Conservation (phyloP, 1,139 yeast genomes). For the Arxiozyma slooffiae region DNA sequence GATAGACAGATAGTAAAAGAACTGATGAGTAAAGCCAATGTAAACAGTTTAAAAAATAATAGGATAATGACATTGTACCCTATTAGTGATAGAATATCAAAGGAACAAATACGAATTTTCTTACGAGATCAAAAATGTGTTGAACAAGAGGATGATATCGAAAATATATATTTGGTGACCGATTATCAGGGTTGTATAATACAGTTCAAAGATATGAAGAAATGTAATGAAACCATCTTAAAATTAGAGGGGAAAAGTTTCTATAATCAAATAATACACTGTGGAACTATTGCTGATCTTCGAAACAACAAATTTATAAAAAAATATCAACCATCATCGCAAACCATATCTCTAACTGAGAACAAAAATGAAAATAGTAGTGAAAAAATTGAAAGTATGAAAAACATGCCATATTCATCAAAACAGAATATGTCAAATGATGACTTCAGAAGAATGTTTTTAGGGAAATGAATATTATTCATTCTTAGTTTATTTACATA, state of each 20-base stretch:
- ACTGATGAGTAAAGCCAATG: constrained; percentile 15
- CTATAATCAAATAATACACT: constrained; percentile 32
- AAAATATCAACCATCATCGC: not conserved
- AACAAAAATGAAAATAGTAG: not conserved
- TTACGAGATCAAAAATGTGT: constrained; percentile 36
- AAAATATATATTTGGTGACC: constrained; percentile 38
- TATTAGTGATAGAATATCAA: constrained; percentile 39
- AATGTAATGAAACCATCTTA: constrained; percentile 52
- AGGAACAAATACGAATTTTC: constrained; percentile 34
- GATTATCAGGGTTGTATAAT: constrained; percentile 45
- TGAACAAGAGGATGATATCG: constrained; percentile 14
- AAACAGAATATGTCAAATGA: constrained; percentile 29
- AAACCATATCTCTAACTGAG: not conserved
- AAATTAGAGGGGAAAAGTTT: constrained; percentile 37
- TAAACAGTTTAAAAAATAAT: constrained; percentile 24
- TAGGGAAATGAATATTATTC: constrained; percentile 14
- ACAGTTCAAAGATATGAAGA: constrained; percentile 38
- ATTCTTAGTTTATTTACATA: not conserved
- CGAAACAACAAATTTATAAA: not conserved
- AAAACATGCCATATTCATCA: not conserved
- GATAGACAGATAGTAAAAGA: constrained; percentile 28
- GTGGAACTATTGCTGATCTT: constrained; percentile 36
- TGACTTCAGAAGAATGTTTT: constrained; percentile 35
- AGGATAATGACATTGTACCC: constrained; percentile 39
- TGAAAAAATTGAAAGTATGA: not conserved